These are phyloP conservation scores for Ophiostoma himal-ulmi DNA, from an alignment of 2,329 filamentous ascomycete species.

Conservation along the genomic window DNA sequence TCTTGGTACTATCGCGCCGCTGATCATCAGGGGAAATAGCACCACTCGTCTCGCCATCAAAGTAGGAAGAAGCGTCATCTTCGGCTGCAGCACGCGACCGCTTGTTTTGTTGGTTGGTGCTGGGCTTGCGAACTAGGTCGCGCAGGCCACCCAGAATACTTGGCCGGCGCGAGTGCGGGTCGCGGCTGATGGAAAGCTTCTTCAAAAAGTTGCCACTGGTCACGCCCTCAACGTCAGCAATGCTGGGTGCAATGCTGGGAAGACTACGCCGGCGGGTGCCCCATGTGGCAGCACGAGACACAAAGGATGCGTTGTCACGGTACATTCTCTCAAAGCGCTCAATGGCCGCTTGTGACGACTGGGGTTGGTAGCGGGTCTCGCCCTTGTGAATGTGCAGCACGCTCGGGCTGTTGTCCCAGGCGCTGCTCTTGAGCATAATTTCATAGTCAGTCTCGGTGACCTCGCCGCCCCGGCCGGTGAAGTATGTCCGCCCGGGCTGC, in stretches of 20 bases:
- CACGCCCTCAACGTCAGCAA: slow-evolving; percentile 54
- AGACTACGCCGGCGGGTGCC: slow-evolving; percentile 63
- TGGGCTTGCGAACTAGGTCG: slow-evolving; percentile 47
- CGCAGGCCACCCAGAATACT: slow-evolving; percentile 51
- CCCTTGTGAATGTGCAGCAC: slow-evolving; percentile 41
- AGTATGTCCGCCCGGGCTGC: slow-evolving; percentile 47
- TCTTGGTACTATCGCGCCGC: slow-evolving; percentile 32
- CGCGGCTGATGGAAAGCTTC: slow-evolving; percentile 51
- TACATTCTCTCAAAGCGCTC: slow-evolving; percentile 47
- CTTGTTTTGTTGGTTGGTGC: slow-evolving; percentile 41
- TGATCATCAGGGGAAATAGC: slow-evolving; percentile 17
- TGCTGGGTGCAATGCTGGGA: slow-evolving; percentile 51
- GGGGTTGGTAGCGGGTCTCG: slow-evolving; percentile 39
- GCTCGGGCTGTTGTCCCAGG: slow-evolving; percentile 47
- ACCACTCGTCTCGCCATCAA: slow-evolving; percentile 30
- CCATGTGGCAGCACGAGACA: slow-evolving; percentile 62
- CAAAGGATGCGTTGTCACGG: slow-evolving; percentile 51
- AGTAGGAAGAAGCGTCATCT: slow-evolving; percentile 33
- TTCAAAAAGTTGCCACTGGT: slow-evolving; percentile 58
- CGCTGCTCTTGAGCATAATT: slow-evolving; percentile 44
- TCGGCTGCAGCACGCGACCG: slow-evolving; percentile 40
- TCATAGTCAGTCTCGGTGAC: slow-evolving; percentile 44
- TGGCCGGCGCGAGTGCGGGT: slow-evolving; percentile 41
- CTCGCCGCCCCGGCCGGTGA: slow-evolving; percentile 37
- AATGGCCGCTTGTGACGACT: slow-evolving; percentile 50